These are phyloP conservation scores for Begonia peltatifolia DNA, from an alignment of 306 rosid genomes.

Conservation along the genomic window DNA sequence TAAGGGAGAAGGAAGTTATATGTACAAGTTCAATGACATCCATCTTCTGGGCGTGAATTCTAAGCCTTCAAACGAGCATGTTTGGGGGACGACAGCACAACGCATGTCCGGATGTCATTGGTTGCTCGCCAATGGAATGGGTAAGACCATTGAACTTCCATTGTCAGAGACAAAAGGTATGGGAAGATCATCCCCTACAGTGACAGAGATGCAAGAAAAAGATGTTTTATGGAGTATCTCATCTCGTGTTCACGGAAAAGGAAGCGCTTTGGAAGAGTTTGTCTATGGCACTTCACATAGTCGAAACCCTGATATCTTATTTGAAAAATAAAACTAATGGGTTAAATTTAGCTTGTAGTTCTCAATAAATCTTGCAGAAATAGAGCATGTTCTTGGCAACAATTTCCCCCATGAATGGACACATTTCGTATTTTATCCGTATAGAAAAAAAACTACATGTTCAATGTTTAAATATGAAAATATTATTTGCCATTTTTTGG, in stretches of 20 bases:
- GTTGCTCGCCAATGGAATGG: slow-evolving; percentile 54
- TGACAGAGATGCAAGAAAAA: slow-evolving; percentile 16
- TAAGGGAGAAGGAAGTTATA: slow-evolving; percentile 5
- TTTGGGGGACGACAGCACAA: slow-evolving; percentile 47
- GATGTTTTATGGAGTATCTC: slow-evolving; percentile 69
- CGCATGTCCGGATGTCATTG: slow-evolving; percentile 48
- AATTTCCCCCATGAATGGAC: no score
- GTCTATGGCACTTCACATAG: slow-evolving; percentile 13
- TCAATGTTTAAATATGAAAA: no score
- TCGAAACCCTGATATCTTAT: slow-evolving; percentile 54
- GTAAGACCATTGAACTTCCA: slow-evolving; percentile 24
- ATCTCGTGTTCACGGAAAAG: slow-evolving; percentile 16
- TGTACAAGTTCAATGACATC: slow-evolving; percentile 21
- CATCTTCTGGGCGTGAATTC: slow-evolving; percentile 48
- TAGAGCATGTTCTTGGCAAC: no score
- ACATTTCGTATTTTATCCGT: no score
- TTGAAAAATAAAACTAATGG: slow-evolving; percentile 11
- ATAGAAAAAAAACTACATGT: no score
- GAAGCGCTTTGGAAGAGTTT: slow-evolving; percentile 10
- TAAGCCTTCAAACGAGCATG: slow-evolving; percentile 17
- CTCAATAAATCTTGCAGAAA: background rate
- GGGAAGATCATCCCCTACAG: slow-evolving; percentile 19
- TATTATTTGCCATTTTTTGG: no score
- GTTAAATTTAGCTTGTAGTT: background rate
- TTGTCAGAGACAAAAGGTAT: slow-evolving; percentile 32